phyloP scores from a whole-genome alignment of 768 basidiomycete species.

The Tulasnella sp. region DNA sequence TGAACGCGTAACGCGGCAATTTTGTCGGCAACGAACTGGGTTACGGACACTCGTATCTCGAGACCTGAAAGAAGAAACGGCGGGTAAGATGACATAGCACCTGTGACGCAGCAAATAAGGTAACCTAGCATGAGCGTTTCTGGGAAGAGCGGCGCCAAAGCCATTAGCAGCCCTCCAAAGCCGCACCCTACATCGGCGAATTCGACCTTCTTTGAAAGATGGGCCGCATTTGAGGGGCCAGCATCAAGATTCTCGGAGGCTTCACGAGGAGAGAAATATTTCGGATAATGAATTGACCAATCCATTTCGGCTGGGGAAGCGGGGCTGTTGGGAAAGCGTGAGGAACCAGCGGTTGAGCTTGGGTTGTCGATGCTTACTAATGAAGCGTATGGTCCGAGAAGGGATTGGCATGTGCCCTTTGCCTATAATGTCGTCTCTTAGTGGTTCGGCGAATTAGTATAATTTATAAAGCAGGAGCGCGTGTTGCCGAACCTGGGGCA shows the following conservation, averaged over 20 bases:
- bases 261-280: constrained; percentile 43
- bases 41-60: constrained; percentile 96
- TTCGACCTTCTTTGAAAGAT: constrained; percentile 65
- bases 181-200: constrained; percentile 98
- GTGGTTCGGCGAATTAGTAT: background rate
- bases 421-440: constrained; percentile 49
- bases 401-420: constrained; percentile 51
- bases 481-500: constrained; percentile 26
- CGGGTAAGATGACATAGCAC: constrained; percentile 9
- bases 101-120: constrained; percentile 36
- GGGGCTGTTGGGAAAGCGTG: constrained; percentile 44
- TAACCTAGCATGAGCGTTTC: constrained; percentile 89
- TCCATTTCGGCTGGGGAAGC: constrained; percentile 68
- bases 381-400: constrained; percentile 64
- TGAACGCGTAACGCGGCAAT: constrained; percentile 84
- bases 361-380: constrained; percentile 47
- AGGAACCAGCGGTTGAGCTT: background rate
- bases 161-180: constrained; percentile 88
- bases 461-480: background rate
- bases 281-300: constrained; percentile 81
- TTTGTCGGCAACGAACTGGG: constrained; percentile 92
- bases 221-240: constrained; percentile 8
- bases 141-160: constrained; percentile 86
- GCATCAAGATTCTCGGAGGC: background rate
- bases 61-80: constrained; percentile 61